phyloP scores from a whole-genome alignment of 305 asterid genomes.

The Fraxinus angustifolia region DNA sequence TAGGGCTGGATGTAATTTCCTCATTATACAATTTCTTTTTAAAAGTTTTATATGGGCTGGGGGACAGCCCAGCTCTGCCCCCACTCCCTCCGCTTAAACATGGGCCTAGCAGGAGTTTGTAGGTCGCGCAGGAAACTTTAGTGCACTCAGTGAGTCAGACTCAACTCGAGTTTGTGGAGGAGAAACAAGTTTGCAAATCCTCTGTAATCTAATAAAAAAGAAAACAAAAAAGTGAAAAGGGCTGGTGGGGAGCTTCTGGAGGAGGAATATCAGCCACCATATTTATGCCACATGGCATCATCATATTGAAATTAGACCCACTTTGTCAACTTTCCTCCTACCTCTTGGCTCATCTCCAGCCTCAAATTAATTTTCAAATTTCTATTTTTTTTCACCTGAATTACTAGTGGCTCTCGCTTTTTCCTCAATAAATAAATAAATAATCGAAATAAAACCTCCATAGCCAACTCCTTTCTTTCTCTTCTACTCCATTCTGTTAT shows the following conservation, averaged over 20 bases:
- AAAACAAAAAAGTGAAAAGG: constrained; percentile 53
- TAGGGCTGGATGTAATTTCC: too few species aligned
- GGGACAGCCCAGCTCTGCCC: too few species aligned
- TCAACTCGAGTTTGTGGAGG: constrained; percentile 44
- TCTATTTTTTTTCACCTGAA: constrained; percentile 22
- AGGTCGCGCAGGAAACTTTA: background rate
- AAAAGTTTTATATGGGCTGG: too few species aligned
- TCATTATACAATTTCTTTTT: too few species aligned
- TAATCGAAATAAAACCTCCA: background rate
- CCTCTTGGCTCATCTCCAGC: constrained; percentile 31
- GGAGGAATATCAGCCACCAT: constrained; percentile 37
- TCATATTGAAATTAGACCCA: constrained; percentile 20
- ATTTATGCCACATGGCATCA: constrained; percentile 41
- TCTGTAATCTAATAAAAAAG: constrained; percentile 9
- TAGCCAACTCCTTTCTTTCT: background rate
- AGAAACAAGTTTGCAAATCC: constrained; percentile 25
- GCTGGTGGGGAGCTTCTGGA: background rate
- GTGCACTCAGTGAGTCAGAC: background rate
- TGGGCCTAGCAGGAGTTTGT: background rate
- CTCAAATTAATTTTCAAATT: constrained; percentile 44
- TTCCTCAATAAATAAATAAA: constrained; percentile 17
- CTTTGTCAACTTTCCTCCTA: constrained; percentile 11
- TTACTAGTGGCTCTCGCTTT: constrained; percentile 74
- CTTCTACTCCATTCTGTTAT: background rate
- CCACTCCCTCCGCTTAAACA: too few species aligned